Percentiles rank a stretch among this genome's conserved stretches.
phyloP scores from a whole-genome alignment of 495 filamentous ascomycete genomes.

The Trichoderma erinaceum region DNA sequence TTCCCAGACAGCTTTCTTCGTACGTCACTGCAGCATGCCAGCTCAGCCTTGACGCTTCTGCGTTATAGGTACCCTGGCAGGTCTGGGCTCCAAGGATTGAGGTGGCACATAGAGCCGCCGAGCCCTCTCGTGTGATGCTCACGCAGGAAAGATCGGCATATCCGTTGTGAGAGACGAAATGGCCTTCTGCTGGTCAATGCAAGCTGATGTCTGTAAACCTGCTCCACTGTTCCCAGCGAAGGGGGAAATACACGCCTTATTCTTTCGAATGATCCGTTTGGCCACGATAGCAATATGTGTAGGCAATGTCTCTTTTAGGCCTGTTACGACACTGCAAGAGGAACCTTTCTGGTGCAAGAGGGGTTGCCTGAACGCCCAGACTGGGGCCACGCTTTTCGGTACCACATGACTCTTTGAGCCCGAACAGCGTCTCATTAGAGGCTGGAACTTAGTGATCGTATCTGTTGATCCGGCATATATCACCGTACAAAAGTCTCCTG shows the following conservation, averaged over 20 bases:
- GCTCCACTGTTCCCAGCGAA: not conserved
- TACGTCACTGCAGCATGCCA: not conserved
- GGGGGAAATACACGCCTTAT: not conserved
- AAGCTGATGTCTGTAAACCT: not conserved
- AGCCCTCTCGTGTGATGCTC: not conserved
- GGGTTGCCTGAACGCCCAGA: not conserved
- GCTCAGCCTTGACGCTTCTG: not conserved
- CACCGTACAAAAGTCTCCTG: not conserved
- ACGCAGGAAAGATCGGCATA: conserved; percentile 2
- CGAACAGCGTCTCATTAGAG: not conserved
- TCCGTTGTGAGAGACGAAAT: not conserved
- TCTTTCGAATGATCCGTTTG: not conserved
- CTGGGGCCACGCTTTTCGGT: conserved; percentile 10
- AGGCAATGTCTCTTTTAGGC: not conserved
- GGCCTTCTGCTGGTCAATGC: conserved; percentile 1
- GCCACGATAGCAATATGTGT: not conserved
- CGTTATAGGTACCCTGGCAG: not conserved
- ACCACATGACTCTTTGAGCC: conserved; percentile 6
- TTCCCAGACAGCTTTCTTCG: not conserved
- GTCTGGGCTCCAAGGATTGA: not conserved
- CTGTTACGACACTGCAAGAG: not conserved
- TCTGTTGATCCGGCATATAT: not conserved
- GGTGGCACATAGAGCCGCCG: not conserved
- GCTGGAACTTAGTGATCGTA: not conserved
- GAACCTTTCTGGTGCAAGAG: conserved; percentile 7